Conservation (phyloP, 768 basidiomycete species). For the Tulasnella sp. region DNA sequence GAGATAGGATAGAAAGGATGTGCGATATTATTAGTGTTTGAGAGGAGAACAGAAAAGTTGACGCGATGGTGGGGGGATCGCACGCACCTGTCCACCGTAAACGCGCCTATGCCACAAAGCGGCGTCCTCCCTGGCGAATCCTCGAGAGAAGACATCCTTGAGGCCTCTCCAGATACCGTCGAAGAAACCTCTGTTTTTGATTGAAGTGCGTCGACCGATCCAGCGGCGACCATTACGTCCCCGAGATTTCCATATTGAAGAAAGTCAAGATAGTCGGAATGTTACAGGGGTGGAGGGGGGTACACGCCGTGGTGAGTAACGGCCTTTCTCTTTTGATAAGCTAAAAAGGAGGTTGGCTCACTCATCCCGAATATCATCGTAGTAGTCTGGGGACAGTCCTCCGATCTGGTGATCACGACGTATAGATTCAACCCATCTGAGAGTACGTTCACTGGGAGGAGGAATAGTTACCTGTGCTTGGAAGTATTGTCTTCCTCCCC, state of each 20-base stretch:
- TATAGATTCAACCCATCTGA: not conserved
- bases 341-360: conserved; percentile 31
- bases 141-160: conserved; percentile 45
- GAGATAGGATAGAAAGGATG: not conserved
- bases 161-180: conserved; percentile 46
- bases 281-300: not conserved
- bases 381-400: conserved; percentile 34
- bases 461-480: conserved; percentile 24
- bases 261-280: conserved; percentile 38
- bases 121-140: conserved; percentile 62
- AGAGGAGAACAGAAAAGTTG: not conserved
- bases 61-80: not conserved
- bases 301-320: conserved; percentile 27
- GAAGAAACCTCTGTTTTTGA: conserved; percentile 41
- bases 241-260: not conserved
- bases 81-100: conserved; percentile 55
- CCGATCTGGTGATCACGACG: conserved; percentile 14
- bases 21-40: not conserved
- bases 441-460: not conserved
- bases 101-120: conserved; percentile 65
- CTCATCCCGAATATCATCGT: conserved; percentile 38
- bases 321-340: not conserved
- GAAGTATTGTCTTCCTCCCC: conserved; percentile 34
- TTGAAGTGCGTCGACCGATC: not conserved
- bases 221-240: conserved; percentile 2